Conservation (phyloP, 208 protist genomes). For the Leishmania arabica region DNA sequence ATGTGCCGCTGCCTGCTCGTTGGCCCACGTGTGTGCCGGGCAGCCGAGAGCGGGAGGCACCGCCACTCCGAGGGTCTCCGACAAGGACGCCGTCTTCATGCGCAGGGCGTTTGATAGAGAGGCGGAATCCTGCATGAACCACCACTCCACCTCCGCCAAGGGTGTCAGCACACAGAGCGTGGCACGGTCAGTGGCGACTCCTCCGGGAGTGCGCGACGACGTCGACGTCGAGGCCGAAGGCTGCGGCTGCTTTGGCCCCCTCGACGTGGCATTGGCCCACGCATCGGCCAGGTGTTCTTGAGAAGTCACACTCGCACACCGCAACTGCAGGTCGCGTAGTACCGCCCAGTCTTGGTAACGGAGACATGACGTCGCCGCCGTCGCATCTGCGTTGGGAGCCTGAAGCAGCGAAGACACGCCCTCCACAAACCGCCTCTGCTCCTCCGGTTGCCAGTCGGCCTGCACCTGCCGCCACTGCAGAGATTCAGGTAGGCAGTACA, state of each 20-base stretch:
- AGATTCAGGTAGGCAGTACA: conserved; percentile 2
- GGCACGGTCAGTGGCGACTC: not conserved
- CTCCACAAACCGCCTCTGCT: not conserved
- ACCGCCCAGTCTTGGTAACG: conserved; percentile 25
- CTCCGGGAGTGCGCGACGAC: too few relatives aligned
- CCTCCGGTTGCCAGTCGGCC: conserved; percentile 7
- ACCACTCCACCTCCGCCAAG: conserved; percentile 30
- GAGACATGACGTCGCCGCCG: conserved; percentile 5
- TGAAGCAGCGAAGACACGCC: not conserved
- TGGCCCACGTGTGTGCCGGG: conserved; percentile 9
- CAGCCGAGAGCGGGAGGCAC: conserved; percentile 22
- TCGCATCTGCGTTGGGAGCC: not conserved
- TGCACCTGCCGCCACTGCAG: conserved; percentile 24
- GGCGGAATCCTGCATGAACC: conserved; percentile 6
- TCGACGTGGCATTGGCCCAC: not conserved
- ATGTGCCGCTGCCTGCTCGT: not conserved
- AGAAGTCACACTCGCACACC: not conserved
- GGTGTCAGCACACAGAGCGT: conserved; percentile 16
- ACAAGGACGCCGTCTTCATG: not conserved
- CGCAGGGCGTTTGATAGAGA: not conserved
- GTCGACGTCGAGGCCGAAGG: not conserved
- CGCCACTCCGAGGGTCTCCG: not conserved
- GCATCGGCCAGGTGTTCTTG: conserved; percentile 1
- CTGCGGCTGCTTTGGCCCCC: not conserved
- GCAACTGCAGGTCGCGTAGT: conserved; percentile 3